These are phyloP conservation scores for Euphorbia celastroides DNA, from an alignment of 441 rosid species.

Conservation along the genomic window DNA sequence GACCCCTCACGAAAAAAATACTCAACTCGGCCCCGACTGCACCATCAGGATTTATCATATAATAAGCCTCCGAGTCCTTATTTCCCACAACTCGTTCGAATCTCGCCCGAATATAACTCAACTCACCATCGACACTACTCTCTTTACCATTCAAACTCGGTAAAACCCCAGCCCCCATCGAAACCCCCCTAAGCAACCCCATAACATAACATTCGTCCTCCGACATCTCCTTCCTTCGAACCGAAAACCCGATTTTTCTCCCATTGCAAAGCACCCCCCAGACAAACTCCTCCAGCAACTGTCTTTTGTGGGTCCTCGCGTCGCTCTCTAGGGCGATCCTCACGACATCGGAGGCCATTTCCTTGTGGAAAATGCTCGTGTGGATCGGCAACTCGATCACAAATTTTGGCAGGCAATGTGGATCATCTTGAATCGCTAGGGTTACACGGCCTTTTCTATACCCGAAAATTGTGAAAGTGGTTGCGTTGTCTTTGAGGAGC, in stretches of 20 bases:
- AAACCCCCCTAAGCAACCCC: constrained; percentile 73
- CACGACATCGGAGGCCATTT: constrained; percentile 81
- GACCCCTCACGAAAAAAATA: constrained; percentile 74
- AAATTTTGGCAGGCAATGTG: constrained; percentile 67
- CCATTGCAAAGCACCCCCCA: constrained; percentile 94
- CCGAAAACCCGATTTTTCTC: constrained; percentile 71
- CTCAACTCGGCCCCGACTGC: constrained; percentile 79
- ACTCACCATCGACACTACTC: constrained; percentile 54
- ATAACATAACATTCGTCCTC: constrained; percentile 83
- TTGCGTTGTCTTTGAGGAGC: constrained; percentile 66
- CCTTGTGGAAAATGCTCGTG: constrained; percentile 62
- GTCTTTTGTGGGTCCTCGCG: constrained; percentile 70
- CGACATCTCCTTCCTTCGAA: constrained; percentile 73
- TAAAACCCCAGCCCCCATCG: constrained; percentile 94
- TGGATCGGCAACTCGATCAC: constrained; percentile 84
- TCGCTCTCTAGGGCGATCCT: constrained; percentile 84
- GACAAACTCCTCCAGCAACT: constrained; percentile 70
- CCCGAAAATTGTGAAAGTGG: constrained; percentile 77
- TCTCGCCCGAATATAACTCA: constrained; percentile 83
- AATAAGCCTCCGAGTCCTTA: constrained; percentile 79
- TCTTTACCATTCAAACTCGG: constrained; percentile 54
- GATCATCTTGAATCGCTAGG: constrained; percentile 88
- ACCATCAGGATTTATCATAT: constrained; percentile 93
- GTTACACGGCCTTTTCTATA: constrained; percentile 71
- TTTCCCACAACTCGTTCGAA: constrained; percentile 83